Evolutionary conservation across 441 rosid species (phyloP).

Genomic region (Rhodomyrtus psidioides): DNA sequence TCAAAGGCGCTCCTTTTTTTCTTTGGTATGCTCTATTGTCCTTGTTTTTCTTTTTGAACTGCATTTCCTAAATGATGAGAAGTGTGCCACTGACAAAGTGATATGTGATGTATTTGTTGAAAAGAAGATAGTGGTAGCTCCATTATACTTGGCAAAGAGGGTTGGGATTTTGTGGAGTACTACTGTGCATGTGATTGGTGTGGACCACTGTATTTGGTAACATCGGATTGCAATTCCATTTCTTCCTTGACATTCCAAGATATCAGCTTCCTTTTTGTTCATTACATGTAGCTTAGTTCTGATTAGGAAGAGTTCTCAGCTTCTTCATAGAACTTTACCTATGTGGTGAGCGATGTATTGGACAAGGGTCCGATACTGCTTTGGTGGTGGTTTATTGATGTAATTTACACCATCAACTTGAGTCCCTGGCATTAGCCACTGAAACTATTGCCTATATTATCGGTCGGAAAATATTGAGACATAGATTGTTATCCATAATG

Average conservation of each 20-base stretch:
- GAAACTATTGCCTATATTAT: too few species aligned
- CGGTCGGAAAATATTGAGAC: too few species aligned
- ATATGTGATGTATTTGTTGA: background rate
- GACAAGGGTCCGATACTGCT: background rate
- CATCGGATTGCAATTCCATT: background rate
- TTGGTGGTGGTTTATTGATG: background rate
- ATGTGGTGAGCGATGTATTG: background rate
- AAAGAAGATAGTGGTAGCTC: background rate
- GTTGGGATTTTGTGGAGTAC: background rate
- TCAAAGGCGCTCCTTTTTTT: background rate
- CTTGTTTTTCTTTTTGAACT: background rate
- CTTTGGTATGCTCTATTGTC: background rate
- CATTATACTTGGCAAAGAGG: background rate
- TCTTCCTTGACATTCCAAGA: background rate
- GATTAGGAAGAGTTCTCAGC: background rate
- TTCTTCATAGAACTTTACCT: background rate
- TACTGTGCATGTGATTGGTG: background rate
- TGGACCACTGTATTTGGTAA: background rate
- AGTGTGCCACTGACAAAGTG: background rate
- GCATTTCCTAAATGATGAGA: background rate
- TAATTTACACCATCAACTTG: background rate
- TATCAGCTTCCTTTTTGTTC: background rate
- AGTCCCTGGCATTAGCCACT: background rate
- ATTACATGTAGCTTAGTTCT: background rate
- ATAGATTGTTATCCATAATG: too few species aligned